Conservation (phyloP, 768 basidiomycete genomes). For the Amanita jacksonii region DNA sequence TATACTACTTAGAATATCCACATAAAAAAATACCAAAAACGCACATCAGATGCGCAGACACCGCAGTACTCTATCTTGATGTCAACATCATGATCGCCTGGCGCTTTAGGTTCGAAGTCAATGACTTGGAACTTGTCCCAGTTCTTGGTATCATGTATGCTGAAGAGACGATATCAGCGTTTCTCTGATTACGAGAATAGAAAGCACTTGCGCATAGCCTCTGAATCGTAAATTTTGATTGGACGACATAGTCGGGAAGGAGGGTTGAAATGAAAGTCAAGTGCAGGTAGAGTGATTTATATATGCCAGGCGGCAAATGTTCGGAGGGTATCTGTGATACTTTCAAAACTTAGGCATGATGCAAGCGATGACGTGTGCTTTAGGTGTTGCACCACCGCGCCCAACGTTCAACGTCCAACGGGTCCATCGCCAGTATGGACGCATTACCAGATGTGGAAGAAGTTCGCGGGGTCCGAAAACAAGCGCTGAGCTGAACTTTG, state of each 20-base stretch:
- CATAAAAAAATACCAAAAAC: background rate
- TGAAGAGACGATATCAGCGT: slow-evolving; percentile 5
- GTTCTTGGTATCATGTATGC: slow-evolving; percentile 23
- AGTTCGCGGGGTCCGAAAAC: too few species aligned
- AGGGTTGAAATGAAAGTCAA: background rate
- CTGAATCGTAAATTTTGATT: slow-evolving; percentile 13
- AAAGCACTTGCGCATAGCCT: slow-evolving; percentile 18
- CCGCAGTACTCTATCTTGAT: slow-evolving; percentile 41
- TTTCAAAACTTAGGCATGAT: too few species aligned
- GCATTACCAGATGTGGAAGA: too few species aligned
- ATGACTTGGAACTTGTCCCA: slow-evolving; percentile 35
- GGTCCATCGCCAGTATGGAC: too few species aligned
- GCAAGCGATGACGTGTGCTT: too few species aligned
- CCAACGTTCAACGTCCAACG: too few species aligned
- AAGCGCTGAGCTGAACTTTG: too few species aligned
- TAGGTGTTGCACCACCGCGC: too few species aligned
- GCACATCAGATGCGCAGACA: slow-evolving; percentile 46
- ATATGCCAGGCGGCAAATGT: too few species aligned
- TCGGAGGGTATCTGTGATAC: too few species aligned
- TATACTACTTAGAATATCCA: background rate
- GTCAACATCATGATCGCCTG: slow-evolving; percentile 46
- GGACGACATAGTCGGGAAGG: background rate
- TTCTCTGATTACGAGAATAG: background rate
- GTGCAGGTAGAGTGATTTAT: too few species aligned
- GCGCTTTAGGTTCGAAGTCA: slow-evolving; percentile 42